Percentiles rank a stretch among this genome's conserved stretches.
Evolutionary conservation across 2,329 filamentous ascomycete species (phyloP).

Genomic region (Colletotrichum abscissum): DNA sequence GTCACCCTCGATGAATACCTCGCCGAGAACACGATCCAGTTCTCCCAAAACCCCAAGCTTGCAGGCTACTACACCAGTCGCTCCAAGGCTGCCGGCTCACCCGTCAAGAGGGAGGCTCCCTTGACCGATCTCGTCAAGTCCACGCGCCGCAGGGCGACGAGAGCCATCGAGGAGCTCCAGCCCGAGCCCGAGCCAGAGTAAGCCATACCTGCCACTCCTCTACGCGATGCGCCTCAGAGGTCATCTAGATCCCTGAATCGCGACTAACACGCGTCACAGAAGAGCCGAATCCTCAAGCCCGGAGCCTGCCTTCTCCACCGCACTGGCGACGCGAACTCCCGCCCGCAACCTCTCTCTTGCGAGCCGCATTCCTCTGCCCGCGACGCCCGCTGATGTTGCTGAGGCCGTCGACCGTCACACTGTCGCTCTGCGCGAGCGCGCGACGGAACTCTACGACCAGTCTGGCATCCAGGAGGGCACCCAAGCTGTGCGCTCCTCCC

Average conservation of each 20-base stretch:
- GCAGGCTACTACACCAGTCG: constrained; percentile 81
- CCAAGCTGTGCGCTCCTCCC: constrained; percentile 72
- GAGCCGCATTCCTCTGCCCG: constrained; percentile 77
- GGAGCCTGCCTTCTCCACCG: constrained; percentile 49
- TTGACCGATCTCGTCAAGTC: constrained; percentile 55
- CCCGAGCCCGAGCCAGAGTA: constrained; percentile 53
- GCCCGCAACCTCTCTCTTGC: constrained; percentile 65
- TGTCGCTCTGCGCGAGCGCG: constrained; percentile 73
- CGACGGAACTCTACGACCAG: constrained; percentile 71
- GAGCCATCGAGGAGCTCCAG: constrained; percentile 56
- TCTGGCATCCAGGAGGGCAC: constrained; percentile 75
- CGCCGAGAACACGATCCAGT: constrained; percentile 73
- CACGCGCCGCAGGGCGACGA: constrained; percentile 57
- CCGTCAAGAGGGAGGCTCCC: constrained; percentile 67
- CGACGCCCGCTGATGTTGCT: constrained; percentile 83
- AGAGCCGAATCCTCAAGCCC: constrained; percentile 38
- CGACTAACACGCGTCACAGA: constrained; percentile 29
- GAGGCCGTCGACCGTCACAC: constrained; percentile 80
- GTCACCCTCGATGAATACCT: constrained; percentile 79
- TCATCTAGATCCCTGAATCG: not conserved
- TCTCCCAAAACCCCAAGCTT: constrained; percentile 73
- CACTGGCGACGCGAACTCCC: constrained; percentile 59
- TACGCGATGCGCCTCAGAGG: not conserved
- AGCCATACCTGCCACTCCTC: constrained; percentile 40
- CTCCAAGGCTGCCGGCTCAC: constrained; percentile 67